Evolutionary conservation across 352 stramenopile genomes (phyloP), one percentile per base, ranked within the genome.

Genomic region (Albugo candida): DNA sequence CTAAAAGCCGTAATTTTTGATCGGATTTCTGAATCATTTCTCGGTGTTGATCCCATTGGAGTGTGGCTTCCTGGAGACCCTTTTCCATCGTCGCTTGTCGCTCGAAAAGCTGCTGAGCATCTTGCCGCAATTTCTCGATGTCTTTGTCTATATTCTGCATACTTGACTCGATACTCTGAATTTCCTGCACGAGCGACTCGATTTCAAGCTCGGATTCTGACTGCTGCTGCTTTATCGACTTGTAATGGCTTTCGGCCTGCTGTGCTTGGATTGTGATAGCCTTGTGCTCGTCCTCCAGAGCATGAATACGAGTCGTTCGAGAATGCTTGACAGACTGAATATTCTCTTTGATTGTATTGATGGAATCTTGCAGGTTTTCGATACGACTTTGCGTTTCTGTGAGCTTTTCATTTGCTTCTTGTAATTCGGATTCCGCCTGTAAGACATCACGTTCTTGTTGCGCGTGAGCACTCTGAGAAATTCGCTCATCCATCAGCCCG

Each of bases 1-100:
- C 66, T 1, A 98, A 60, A n/a, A 81, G 64, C 51, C 92, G 92
- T 1, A 97, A 66, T 44, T 97, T 81, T 21, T 94, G 66, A 36
- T 96, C 94, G 49, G 73, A 95, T 53, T 86, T 51, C 11, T 71
- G 83, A 44, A 92, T 49, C 37, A 85, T 64, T 45, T 65, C 76
- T 41, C 76, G 57, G 17, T 69, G 61, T 56, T 82, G 61, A 58
- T 86, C 70, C 13, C 89, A 56, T 45, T 84, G 71, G 16, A 71
- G 48, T 5, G 68, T 71, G 2, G 74, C 66, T 24, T 76, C 63
- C 2, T 75, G 60, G 44, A 80, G 77, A 1, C 72, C 73, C 24
- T 54, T 49, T 45, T 92, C 66, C 24, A 84, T 75, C 37, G 76
- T 61, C 37, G 54, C 59, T 16, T 83, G 56, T 48, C 82, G 80